Evolutionary conservation across 129 eudicot species (phyloP).

Genomic region (Pseudognaphalium luteoalbum): DNA sequence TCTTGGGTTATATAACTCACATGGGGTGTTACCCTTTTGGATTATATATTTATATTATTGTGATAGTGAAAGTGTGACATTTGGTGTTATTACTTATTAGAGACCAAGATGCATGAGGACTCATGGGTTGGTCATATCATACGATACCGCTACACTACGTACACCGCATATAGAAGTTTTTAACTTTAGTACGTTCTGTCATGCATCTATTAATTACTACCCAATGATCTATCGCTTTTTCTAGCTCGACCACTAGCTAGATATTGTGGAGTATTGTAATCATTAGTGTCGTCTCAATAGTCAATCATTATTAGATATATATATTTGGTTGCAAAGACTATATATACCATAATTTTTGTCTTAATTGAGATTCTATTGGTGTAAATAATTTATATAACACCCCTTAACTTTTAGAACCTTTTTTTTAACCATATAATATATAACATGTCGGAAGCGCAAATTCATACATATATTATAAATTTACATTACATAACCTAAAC

Average conservation of each 20-base stretch:
- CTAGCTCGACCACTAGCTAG: background rate
- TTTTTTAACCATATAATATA: too few relatives aligned
- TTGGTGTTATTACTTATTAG: slow-evolving; percentile 15
- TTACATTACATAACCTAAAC: too few relatives aligned
- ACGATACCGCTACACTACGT: slow-evolving; percentile 3
- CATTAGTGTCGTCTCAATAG: background rate
- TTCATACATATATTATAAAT: too few relatives aligned
- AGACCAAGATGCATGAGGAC: slow-evolving; percentile 15
- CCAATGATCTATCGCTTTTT: background rate
- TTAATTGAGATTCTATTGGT: too few relatives aligned
- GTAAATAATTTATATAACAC: too few relatives aligned
- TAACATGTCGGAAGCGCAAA: too few relatives aligned
- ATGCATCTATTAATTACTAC: background rate
- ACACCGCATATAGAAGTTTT: background rate
- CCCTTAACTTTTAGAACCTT: too few relatives aligned
- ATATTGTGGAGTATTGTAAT: background rate
- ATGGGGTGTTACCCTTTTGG: slow-evolving; percentile 22
- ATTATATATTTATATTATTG: background rate
- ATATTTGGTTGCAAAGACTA: too few relatives aligned
- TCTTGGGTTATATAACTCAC: slow-evolving; percentile 24
- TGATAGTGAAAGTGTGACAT: slow-evolving; percentile 7
- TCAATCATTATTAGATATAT: background rate
- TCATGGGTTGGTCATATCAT: slow-evolving; percentile 17
- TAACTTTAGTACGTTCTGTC: background rate
- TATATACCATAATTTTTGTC: too few relatives aligned